Evolutionary conservation across 2,329 filamentous ascomycete genomes (phyloP).

Genomic region (Talaromyces albobiverticillius): DNA sequence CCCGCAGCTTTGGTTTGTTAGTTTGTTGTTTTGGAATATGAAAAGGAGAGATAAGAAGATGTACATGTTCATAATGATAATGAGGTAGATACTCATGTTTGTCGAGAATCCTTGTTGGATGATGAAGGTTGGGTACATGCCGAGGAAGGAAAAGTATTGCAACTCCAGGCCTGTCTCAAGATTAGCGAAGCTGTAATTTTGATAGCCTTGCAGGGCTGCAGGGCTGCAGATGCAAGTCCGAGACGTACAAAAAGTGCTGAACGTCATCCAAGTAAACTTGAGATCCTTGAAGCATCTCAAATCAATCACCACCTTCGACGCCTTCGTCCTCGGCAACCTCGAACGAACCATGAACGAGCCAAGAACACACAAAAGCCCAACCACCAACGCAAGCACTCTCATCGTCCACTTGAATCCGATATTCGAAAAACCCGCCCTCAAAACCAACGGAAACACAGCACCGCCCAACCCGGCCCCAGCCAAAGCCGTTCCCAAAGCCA

Average conservation of each 20-base stretch:
- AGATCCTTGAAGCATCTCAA: constrained; percentile 43
- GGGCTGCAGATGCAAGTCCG: no score
- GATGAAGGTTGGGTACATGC: constrained; percentile 43
- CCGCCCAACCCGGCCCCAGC: constrained; percentile 38
- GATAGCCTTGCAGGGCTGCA: no score
- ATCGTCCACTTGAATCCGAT: constrained; percentile 41
- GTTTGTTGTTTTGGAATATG: not conserved
- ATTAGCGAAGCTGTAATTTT: no score
- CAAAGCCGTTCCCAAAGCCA: constrained; percentile 41
- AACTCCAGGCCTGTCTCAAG: constrained; percentile 27
- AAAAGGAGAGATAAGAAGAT: not conserved
- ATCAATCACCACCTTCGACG: constrained; percentile 36
- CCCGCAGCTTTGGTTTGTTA: not conserved
- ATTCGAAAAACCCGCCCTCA: constrained; percentile 30
- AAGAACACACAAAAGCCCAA: constrained; percentile 30
- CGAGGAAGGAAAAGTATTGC: constrained; percentile 38
- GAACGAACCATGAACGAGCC: constrained; percentile 35
- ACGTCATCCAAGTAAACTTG: constrained; percentile 43
- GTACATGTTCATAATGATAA: constrained; percentile 41
- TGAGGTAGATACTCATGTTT: constrained; percentile 35
- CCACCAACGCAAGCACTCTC: constrained; percentile 35
- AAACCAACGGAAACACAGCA: constrained; percentile 36
- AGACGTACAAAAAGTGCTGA: constrained; percentile 44
- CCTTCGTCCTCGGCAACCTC: constrained; percentile 32
- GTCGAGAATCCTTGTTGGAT: constrained; percentile 26